Base-by-base conservation (phyloP, 345 rosid species). In the Raphanus sativus region DNA sequence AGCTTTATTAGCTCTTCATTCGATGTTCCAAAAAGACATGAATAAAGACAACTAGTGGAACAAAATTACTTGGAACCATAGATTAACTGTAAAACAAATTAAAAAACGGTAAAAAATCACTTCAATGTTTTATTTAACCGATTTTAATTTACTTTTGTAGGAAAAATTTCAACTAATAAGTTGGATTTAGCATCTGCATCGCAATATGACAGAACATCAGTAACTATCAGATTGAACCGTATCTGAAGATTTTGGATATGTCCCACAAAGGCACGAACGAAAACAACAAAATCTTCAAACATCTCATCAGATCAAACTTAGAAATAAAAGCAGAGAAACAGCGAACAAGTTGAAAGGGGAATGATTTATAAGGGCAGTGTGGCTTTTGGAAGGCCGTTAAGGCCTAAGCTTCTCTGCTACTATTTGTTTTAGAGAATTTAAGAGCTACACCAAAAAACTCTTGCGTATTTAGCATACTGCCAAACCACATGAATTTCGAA, bases 1-100 rank as follows among this genome's bases (percentile, higher is more conserved):
- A 63, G 83, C 81, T 80, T 63, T 79, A 3, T 5, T 65, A 26
- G 88, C 83, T 83, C 90, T 85, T 87, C 91, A 88, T 87, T 89
- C 87, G 83, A 84, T 80, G 87, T 89, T 86, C 89, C 86, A 75
- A 56, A 6, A 28, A 5, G 2, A 36, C 15, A 12, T 45, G 15
- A 45, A n/a, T 45, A 45, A 12, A 1, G 15, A 45, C 54, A 13
- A 21, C 21, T 3, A 29, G 4, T 6, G 8, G 2, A 45, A 16
- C 54, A 12, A 45, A 45, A 38, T 38, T 38, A 38, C 62, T 24
- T 38, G 4, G 4, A 60, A 60, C 34, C 4, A 28, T 0, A 15
- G 11, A 12, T 9, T 56, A 54, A 58, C 15, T 8, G 2, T 59
- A 59, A 0, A 59, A 38, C 9, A 26, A 59, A 11, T 13, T 11